Base-by-base conservation (phyloP, 495 filamentous ascomycete species). In the Xylaria intraflava region DNA sequence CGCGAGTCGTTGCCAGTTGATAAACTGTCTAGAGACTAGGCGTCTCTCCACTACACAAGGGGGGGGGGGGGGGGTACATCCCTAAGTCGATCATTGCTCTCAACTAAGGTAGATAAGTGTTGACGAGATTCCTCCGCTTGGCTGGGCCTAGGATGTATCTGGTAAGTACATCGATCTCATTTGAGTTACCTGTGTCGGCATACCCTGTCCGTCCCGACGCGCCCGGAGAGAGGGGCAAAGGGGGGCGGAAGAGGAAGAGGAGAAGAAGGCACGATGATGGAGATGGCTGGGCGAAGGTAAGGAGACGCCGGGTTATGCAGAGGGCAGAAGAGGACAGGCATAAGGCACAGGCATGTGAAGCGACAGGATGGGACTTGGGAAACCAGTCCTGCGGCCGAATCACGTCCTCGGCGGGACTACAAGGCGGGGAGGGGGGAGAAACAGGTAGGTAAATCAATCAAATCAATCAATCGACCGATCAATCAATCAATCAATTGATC, bases 1-100 rank as follows among this genome's bases (percentile, higher is more conserved):
- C 90, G 85, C 84, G 71, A 76, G 76, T 87, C 78, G 74, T 83
- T 80, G 77, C 90, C 89, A 93, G 85, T 88, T 77, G 74, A 80
- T 82, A 78, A 73, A 81, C 71, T 57, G 66, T 70, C 69, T 69
- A 62, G 78, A 72, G 77, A 76, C 76, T 77, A 76, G 75, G 75
- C 73, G 78, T 73, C 75, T 79, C 78, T 45, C 45, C 78, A 80
- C 78, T 71, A 73, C 73, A 73, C 73, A 74, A 71, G 58, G 65
- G 72, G 69, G 67, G 69, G 72, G 72, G 73, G 71, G 58, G 65
- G 72, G 69, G 67, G 69, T 71, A 70, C 70, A 70, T 70, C 65
- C 56, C 55, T 64, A 65, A 67, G 69, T 65, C 68, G 64, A 70
- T 69, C 67, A 71, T 72, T 68, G 73, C 65, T 72, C 38, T 48